These are phyloP conservation scores for Fusarium udum DNA, from an alignment of 2,329 filamentous ascomycete species.

Conservation along the genomic window DNA sequence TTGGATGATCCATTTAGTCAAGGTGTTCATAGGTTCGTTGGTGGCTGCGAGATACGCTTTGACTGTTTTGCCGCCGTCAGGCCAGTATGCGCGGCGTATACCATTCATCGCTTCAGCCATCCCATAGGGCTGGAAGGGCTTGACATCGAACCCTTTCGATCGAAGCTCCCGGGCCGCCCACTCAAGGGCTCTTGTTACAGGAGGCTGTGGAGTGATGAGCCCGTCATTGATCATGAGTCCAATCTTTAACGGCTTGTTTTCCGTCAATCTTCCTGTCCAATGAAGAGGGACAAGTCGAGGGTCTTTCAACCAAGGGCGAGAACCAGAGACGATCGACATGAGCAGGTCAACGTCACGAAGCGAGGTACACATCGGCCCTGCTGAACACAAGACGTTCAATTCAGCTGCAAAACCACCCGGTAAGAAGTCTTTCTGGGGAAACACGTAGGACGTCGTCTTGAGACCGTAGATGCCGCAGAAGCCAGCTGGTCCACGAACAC, in stretches of 20 bases:
- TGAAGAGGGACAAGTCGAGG: slow-evolving; percentile 45
- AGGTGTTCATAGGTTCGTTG: slow-evolving; percentile 42
- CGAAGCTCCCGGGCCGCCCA: slow-evolving; percentile 43
- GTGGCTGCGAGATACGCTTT: slow-evolving; percentile 23
- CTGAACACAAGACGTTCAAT: slow-evolving; percentile 48
- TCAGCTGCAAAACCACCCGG: slow-evolving; percentile 41
- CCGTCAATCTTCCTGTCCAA: slow-evolving; percentile 33
- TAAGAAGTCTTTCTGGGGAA: slow-evolving; percentile 43
- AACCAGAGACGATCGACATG: slow-evolving; percentile 37
- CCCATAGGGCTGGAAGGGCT: slow-evolving; percentile 17
- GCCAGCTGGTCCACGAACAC: slow-evolving; percentile 43
- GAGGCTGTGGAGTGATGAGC: slow-evolving; percentile 50
- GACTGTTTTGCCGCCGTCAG: slow-evolving; percentile 36
- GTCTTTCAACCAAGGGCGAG: slow-evolving; percentile 45
- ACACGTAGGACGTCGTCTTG: slow-evolving; percentile 34
- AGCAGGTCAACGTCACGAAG: slow-evolving; percentile 50
- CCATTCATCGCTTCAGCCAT: slow-evolving; percentile 22
- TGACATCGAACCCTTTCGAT: neutral
- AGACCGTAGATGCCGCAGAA: slow-evolving; percentile 45
- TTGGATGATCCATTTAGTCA: slow-evolving; percentile 42
- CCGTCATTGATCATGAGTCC: slow-evolving; percentile 55
- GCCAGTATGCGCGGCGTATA: slow-evolving; percentile 35
- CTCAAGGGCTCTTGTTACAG: slow-evolving; percentile 47
- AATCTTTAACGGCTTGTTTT: slow-evolving; percentile 45
- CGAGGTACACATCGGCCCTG: slow-evolving; percentile 47